Evolutionary conservation across 2,329 filamentous ascomycete species (phyloP).

Genomic region (Sclerotinia sclerotiorum): DNA sequence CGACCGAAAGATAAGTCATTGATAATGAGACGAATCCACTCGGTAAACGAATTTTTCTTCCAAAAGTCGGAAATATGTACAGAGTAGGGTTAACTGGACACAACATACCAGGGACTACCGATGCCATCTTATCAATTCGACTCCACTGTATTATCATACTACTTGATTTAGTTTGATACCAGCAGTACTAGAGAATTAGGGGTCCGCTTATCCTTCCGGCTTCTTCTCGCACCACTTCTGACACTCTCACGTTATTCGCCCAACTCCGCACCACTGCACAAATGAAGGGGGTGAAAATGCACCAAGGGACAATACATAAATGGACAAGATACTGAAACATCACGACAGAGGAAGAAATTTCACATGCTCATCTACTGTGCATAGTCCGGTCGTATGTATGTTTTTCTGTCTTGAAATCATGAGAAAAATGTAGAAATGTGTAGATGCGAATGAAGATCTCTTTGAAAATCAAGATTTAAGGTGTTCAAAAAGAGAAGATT

Average conservation of each 20-base stretch:
- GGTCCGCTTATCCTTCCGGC: constrained; percentile 25
- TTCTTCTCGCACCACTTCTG: constrained; percentile 14
- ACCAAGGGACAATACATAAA: not conserved
- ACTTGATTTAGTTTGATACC: not conserved
- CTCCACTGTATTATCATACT: constrained; percentile 10
- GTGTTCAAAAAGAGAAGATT: not conserved
- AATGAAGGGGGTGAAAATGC: not conserved
- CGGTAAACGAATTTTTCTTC: not conserved
- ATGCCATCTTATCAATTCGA: constrained; percentile 22
- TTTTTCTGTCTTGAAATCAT: not conserved
- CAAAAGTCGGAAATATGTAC: constrained; percentile 2
- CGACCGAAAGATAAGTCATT: constrained; percentile 19
- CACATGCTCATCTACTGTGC: constrained; percentile 1
- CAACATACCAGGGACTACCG: constrained; percentile 11
- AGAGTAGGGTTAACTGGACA: not conserved
- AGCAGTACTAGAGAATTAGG: constrained; percentile 3
- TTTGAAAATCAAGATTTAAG: not conserved
- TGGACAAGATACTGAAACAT: not conserved
- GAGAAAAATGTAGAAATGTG: not conserved
- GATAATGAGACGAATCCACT: constrained; percentile 16
- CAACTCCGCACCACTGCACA: constrained; percentile 1
- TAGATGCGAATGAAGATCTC: constrained; percentile 1
- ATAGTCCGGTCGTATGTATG: not conserved
- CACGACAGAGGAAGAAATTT: not conserved
- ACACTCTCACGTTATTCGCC: not conserved